Base-by-base conservation (phyloP, 768 basidiomycete species). In the Termitomyces sp. region DNA sequence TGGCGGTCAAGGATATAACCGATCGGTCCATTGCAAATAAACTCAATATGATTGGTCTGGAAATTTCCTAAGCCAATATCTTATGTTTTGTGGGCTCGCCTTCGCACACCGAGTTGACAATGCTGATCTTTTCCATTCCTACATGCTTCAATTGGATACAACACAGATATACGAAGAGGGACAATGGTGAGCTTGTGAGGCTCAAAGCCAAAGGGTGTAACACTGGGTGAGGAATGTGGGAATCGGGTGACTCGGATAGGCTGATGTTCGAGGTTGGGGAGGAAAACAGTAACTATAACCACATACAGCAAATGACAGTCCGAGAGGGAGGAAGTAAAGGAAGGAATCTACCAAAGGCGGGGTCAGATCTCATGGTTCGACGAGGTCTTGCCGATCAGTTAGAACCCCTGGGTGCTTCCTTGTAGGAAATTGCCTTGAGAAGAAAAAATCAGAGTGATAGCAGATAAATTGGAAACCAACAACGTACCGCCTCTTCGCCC, bases 401-500 rank as follows among this genome's bases (percentile, higher is more conserved):
- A 53, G 55, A 16, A 55, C 80, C 81, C 77, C 88, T 88, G 63
- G 93, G 92, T 55, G 91, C 89, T 74, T 95, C 94, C 84, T 98
- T 96, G 75, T 54, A 85, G 65, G 91, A 87, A 69, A 96, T 88
- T 62, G 90, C 88, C 84, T 86, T 55, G 27, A 24, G 57, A 40
- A 45, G 37, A 59, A 27, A 40, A 39, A 45, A 45, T 27, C 26
- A 20, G 36, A 36, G 32, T 26, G 7, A n/a, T 5, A n/a, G 4
- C 12, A 42, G 34, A 33, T n/a, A 12, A 48, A 24, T 3, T 6
- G n/a, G 2, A n/a, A 39, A n/a, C 40, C 18, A 20, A 22, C 24
- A 42, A 51, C 69, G 22, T 62, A 83, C 87, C 80, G 88, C 88
- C 78, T 97, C 95, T 77, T 98, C 94, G 61, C 81, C 82, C 95